phyloP scores from a whole-genome alignment of 345 rosid genomes.

The Rhizophora apiculata region DNA sequence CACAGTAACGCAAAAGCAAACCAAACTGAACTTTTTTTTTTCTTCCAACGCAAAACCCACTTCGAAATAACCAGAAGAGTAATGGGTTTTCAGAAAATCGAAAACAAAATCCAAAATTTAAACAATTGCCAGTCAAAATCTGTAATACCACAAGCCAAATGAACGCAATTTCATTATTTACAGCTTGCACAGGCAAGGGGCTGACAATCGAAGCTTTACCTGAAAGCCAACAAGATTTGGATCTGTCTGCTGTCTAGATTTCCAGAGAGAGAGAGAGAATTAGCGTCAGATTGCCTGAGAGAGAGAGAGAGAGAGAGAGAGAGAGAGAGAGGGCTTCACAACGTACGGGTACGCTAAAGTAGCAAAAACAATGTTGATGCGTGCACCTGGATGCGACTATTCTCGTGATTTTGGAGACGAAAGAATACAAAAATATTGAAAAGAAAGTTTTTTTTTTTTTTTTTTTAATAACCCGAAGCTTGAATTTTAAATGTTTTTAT shows the following conservation, averaged over 20 bases:
- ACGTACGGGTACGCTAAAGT: slow-evolving; percentile 19
- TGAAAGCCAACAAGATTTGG: slow-evolving; percentile 24
- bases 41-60: slow-evolving; percentile 22
- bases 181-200: not conserved
- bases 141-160: slow-evolving; percentile 6
- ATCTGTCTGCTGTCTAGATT: slow-evolving; percentile 21
- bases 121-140: not conserved
- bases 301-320: slow-evolving; percentile 11
- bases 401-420: not conserved
- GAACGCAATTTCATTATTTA: not conserved
- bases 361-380: slow-evolving; percentile 1
- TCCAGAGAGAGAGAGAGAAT: not conserved
- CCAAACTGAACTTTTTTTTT: slow-evolving; percentile 12
- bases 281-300: slow-evolving; percentile 17
- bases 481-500: not conserved
- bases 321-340: slow-evolving; percentile 16
- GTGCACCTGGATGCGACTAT: not conserved
- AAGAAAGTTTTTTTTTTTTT: not conserved
- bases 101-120: slow-evolving; percentile 10
- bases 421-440: not conserved
- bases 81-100: slow-evolving; percentile 11
- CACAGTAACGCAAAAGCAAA: slow-evolving; percentile 1
- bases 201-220: slow-evolving; percentile 25
- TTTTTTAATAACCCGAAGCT: not conserved
- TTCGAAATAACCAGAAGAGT: slow-evolving; percentile 8